A percentile compares a stretch with the other conserved stretches of the same genome.
These are phyloP conservation scores for Rhizodiscina lignyota DNA, from an alignment of 495 filamentous ascomycete species.

Conservation along the genomic window DNA sequence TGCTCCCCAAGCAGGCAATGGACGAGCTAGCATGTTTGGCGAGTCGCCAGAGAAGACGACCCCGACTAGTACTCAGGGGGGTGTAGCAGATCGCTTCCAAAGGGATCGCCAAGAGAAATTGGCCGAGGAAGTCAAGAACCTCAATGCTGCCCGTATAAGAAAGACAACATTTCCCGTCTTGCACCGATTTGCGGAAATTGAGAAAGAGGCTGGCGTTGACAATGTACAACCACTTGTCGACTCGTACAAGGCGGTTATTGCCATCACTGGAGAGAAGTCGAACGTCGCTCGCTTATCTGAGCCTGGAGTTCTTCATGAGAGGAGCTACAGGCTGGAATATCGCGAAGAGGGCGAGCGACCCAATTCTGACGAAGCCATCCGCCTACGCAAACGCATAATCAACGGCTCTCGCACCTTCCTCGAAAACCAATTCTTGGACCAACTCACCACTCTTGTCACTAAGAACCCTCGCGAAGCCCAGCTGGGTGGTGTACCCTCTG, in stretches of 20 bases:
- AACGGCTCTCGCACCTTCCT: slow-evolving; percentile 59
- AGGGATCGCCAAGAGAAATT: slow-evolving; percentile 69
- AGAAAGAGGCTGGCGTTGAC: slow-evolving; percentile 47
- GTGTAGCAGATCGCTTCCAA: slow-evolving; percentile 51
- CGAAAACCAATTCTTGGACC: slow-evolving; percentile 54
- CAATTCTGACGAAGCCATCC: slow-evolving; percentile 40
- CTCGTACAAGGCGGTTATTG: slow-evolving; percentile 61
- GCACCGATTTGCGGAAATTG: slow-evolving; percentile 53
- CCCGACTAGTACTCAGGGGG: slow-evolving; percentile 20
- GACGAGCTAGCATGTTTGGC: slow-evolving; percentile 30
- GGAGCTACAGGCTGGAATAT: slow-evolving; percentile 60
- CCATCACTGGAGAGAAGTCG: slow-evolving; percentile 51
- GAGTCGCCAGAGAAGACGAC: slow-evolving; percentile 43
- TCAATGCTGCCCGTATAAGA: slow-evolving; percentile 53
- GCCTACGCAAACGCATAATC: slow-evolving; percentile 55
- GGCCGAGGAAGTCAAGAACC: slow-evolving; percentile 53
- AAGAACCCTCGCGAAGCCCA: slow-evolving; percentile 80
- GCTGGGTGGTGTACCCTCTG: slow-evolving; percentile 73
- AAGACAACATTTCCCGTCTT: slow-evolving; percentile 49
- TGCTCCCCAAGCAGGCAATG: slow-evolving; percentile 41
- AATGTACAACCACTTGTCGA: slow-evolving; percentile 44
- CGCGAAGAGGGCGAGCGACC: slow-evolving; percentile 51
- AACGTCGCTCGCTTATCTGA: slow-evolving; percentile 33
- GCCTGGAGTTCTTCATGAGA: slow-evolving; percentile 43
- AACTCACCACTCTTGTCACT: slow-evolving; percentile 55